Evolutionary conservation across 164 flowering plant genomes (phyloP), one percentile per base, ranked within the genome.

Genomic region (Amborella trichopoda): DNA sequence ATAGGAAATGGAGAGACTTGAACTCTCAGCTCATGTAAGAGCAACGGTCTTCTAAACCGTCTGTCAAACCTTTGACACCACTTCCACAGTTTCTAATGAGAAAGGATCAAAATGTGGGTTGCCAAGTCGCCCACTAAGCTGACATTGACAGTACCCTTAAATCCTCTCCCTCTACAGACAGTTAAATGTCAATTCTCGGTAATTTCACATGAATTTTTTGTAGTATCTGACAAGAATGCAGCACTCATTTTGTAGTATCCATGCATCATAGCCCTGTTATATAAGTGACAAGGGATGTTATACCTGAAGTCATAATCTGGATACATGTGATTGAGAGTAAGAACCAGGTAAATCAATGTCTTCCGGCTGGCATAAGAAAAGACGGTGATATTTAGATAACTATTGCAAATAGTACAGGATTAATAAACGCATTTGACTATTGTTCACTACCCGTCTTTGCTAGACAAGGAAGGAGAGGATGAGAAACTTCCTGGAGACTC

Each of bases 1-100:
- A 58, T 72, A 88, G 98, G 98, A 80, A 78, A 87, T 91, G 98
- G 98, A 91, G 98, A 91, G 98, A 84, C 58, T 91, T 74, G 98
- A 91, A 91, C 98, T 91, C 98, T 84, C 98, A 91, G 90, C 98
- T 86, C 87, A 64, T 48, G 40, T 30, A 46, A 73, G 97, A 86
- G 97, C 98, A 71, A 87, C 96, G 75, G 94, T 78, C 48, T 28
- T 40, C 13, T n/a, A 55, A 75, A 87, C 96, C 64, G 88, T 68
- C 79, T 77, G 98, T 87, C 98, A 80, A 81, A 72, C 95, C 98
- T 50, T 68, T 91, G 98, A 91, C 98, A 91, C 74, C 98, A 91
- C n/a, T n/a, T 81, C 77, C 81, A 96, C 98, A 68, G 20, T 38
- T 51, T 25, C 56, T 46, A 43, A 56, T 48, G 52, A 59, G 50